phyloP scores from a whole-genome alignment of 2,329 filamentous ascomycete genomes.

The Zelopaecilomyces penicillatus region DNA sequence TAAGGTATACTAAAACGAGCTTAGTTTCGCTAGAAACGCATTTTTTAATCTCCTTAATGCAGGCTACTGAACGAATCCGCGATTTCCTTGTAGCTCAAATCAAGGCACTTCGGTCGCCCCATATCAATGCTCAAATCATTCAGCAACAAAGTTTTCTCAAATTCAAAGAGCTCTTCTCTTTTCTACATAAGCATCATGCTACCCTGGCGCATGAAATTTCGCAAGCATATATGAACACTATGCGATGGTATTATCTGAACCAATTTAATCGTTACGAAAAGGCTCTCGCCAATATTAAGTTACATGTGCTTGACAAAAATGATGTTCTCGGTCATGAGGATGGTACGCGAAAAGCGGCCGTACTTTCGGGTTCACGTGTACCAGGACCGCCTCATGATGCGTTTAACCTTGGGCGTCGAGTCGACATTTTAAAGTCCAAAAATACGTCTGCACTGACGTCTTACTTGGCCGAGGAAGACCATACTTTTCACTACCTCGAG shows the following conservation, averaged over 20 bases:
- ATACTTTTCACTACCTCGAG: constrained; percentile 78
- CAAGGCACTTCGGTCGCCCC: constrained; percentile 85
- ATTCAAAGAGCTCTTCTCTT: constrained; percentile 81
- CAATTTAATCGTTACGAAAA: constrained; percentile 85
- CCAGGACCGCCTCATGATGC: constrained; percentile 66
- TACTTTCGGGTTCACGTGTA: constrained; percentile 39
- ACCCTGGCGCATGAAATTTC: constrained; percentile 83
- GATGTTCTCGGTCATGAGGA: constrained; percentile 79
- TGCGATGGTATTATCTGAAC: constrained; percentile 95
- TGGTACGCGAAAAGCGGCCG: constrained; percentile 52
- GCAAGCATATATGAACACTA: constrained; percentile 93
- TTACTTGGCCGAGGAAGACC: constrained; percentile 85
- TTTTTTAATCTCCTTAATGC: neutral
- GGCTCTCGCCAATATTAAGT: constrained; percentile 73
- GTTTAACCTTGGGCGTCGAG: constrained; percentile 78
- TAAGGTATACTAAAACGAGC: constrained; percentile 46
- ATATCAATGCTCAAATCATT: constrained; percentile 94
- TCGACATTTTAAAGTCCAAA: constrained; percentile 68
- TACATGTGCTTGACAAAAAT: constrained; percentile 74
- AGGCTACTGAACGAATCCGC: constrained; percentile 87
- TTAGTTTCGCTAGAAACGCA: constrained; percentile 4
- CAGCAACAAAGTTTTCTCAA: constrained; percentile 86
- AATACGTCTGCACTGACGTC: constrained; percentile 74
- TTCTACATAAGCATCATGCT: constrained; percentile 73
- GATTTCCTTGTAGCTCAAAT: constrained; percentile 94